phyloP scores from a whole-genome alignment of 2,329 filamentous ascomycete genomes.

The Phaeophleospora eucalypticola region DNA sequence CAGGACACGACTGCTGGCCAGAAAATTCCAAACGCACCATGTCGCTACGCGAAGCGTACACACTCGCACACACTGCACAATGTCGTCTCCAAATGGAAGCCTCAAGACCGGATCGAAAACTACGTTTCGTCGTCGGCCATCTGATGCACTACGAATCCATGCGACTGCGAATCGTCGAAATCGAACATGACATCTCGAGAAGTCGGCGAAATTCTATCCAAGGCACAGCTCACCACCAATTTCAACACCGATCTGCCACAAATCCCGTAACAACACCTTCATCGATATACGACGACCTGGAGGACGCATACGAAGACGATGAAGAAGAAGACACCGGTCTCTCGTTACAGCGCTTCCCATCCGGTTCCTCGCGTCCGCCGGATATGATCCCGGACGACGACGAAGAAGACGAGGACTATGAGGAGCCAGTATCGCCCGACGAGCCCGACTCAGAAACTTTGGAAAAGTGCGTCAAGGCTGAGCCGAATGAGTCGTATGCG shows the following conservation, averaged over 20 bases:
- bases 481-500: slow-evolving; percentile 24
- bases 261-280: too few relatives aligned
- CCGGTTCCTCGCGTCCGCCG: slow-evolving; percentile 22
- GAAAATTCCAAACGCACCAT: slow-evolving; percentile 16
- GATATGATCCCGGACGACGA: slow-evolving; percentile 27
- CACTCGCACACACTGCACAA: slow-evolving; percentile 33
- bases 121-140: slow-evolving; percentile 35
- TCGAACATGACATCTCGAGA: slow-evolving; percentile 31
- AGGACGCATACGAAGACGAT: slow-evolving; percentile 22
- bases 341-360: slow-evolving; percentile 29
- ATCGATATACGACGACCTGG: slow-evolving; percentile 19
- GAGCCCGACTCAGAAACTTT: slow-evolving; percentile 26
- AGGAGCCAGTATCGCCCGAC: slow-evolving; percentile 27
- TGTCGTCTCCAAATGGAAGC: slow-evolving; percentile 33
- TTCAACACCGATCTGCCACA: too few relatives aligned
- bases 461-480: slow-evolving; percentile 24
- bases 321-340: slow-evolving; percentile 27
- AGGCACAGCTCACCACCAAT: slow-evolving; percentile 11
- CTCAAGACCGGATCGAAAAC: slow-evolving; percentile 30
- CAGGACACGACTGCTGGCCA: too few relatives aligned
- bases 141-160: slow-evolving; percentile 34
- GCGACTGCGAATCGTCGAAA: slow-evolving; percentile 33
- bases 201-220: slow-evolving; percentile 12
- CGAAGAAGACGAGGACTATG: slow-evolving; percentile 27
- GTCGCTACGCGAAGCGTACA: slow-evolving; percentile 34